A percentile compares a stretch with the other conserved stretches of the same genome.
Conservation (phyloP, 139 green algal genomes). For the Chlorella sp. region DNA sequence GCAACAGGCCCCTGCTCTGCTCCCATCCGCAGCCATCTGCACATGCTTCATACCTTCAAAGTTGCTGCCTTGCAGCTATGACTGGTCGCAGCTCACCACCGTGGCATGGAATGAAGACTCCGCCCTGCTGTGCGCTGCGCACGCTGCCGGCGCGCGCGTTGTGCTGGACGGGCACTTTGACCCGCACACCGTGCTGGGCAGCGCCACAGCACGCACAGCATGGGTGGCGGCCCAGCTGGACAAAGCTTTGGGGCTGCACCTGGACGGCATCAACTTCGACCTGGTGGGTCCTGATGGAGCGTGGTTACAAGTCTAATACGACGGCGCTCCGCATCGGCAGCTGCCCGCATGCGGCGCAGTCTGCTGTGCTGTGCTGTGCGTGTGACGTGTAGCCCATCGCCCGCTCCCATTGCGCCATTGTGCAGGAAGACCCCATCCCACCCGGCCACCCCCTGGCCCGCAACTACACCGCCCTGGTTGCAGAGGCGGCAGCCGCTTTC, state of each 20-base stretch:
- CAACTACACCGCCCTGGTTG: constrained; percentile 44
- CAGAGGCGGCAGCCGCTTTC: constrained; percentile 19
- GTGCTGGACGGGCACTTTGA: constrained; percentile 38
- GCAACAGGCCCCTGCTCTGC: neutral
- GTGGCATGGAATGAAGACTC: constrained; percentile 47
- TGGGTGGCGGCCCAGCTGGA: constrained; percentile 2
- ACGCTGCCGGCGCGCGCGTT: constrained; percentile 35
- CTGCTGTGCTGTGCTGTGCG: neutral
- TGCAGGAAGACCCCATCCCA: constrained; percentile 18
- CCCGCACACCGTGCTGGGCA: neutral
- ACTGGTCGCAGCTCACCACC: constrained; percentile 43
- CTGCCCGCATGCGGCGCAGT: neutral
- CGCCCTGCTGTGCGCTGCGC: constrained; percentile 17
- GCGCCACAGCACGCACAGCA: neutral
- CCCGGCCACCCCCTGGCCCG: constrained; percentile 25
- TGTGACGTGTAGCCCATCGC: neutral
- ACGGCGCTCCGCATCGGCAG: neutral
- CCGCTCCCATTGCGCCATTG: neutral
- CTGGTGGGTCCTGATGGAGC: constrained; percentile 31
- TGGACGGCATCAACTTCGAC: constrained; percentile 75
- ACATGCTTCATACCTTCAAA: neutral
- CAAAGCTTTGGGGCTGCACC: constrained; percentile 1
- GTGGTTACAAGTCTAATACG: neutral
- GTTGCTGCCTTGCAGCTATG: constrained; percentile 2
- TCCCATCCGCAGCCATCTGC: neutral